Evolutionary conservation across 345 rosid genomes (phyloP).

Genomic region (Populus davidiana): DNA sequence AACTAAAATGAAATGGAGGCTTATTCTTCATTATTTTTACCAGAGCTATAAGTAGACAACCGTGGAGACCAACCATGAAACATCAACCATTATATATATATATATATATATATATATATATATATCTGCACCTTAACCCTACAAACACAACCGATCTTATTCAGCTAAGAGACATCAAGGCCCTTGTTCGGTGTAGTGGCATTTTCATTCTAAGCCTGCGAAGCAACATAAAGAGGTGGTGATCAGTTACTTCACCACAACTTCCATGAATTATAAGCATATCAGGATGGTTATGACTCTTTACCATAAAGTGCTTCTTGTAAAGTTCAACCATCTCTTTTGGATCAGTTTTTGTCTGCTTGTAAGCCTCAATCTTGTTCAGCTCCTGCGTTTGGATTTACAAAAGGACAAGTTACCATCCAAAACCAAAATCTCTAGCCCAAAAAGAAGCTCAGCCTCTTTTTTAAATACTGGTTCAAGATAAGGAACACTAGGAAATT

Average conservation of each 20-base stretch:
- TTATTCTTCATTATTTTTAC: neutral
- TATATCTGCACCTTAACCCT: no score
- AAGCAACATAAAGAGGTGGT: neutral
- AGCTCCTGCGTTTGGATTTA: slow-evolving; percentile 43
- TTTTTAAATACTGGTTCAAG: neutral
- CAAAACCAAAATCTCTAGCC: neutral
- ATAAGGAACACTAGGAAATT: no score
- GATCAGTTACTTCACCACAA: neutral
- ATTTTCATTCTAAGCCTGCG: neutral
- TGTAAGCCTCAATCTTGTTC: slow-evolving; percentile 69
- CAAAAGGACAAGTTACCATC: neutral
- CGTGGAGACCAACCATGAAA: no score
- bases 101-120: no score
- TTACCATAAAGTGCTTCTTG: slow-evolving; percentile 51
- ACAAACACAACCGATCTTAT: no score
- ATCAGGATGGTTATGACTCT: neutral
- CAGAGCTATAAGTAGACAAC: no score
- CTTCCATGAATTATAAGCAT: neutral
- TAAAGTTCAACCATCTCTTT: slow-evolving; percentile 43
- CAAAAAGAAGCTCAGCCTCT: neutral
- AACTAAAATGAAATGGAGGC: neutral
- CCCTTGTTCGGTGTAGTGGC: no score
- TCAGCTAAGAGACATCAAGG: no score
- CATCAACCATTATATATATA: no score
- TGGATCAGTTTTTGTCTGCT: slow-evolving; percentile 59